phyloP scores from a whole-genome alignment of 176 grass and related monocot species.

The Rhynchospora tenuis region DNA sequence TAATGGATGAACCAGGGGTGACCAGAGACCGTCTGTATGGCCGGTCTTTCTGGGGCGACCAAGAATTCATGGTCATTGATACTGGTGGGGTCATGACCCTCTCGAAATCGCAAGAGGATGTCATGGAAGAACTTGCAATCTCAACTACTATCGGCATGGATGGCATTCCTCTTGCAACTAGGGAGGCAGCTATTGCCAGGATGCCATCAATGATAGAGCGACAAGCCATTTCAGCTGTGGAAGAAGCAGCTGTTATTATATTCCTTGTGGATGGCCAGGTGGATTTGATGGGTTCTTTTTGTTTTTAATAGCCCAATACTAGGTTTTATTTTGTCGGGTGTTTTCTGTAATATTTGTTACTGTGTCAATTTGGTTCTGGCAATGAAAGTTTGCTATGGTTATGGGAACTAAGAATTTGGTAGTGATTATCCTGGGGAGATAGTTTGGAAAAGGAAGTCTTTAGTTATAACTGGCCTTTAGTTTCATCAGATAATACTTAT shows the following conservation, averaged over 20 bases:
- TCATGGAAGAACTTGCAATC: slow-evolving; percentile 90
- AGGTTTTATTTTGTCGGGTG: not conserved
- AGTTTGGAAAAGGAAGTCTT: not conserved
- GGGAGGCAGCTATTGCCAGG: slow-evolving; percentile 80
- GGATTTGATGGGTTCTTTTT: slow-evolving; percentile 22
- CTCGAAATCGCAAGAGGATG: slow-evolving; percentile 70
- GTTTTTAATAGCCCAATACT: not conserved
- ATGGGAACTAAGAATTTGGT: not conserved
- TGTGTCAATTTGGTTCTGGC: not conserved
- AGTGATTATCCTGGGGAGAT: not conserved
- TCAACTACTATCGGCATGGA: slow-evolving; percentile 92
- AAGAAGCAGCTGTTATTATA: slow-evolving; percentile 68
- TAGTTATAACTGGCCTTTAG: not conserved
- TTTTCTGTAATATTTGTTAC: not conserved
- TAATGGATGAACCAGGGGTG: slow-evolving; percentile 94
- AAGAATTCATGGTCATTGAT: slow-evolving; percentile 88
- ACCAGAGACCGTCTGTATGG: slow-evolving; percentile 88
- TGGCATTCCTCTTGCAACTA: slow-evolving; percentile 71
- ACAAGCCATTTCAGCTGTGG: slow-evolving; percentile 81
- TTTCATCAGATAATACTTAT: slow-evolving; percentile 1
- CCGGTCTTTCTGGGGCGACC: slow-evolving; percentile 63
- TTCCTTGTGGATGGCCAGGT: slow-evolving; percentile 96
- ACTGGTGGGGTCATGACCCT: slow-evolving; percentile 85
- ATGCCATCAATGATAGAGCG: slow-evolving; percentile 98
- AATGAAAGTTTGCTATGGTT: not conserved